A percentile compares a stretch with the other conserved stretches of the same genome.
Evolutionary conservation across 257 asterid genomes (phyloP).

Genomic region (Thymus quinquecostatus): DNA sequence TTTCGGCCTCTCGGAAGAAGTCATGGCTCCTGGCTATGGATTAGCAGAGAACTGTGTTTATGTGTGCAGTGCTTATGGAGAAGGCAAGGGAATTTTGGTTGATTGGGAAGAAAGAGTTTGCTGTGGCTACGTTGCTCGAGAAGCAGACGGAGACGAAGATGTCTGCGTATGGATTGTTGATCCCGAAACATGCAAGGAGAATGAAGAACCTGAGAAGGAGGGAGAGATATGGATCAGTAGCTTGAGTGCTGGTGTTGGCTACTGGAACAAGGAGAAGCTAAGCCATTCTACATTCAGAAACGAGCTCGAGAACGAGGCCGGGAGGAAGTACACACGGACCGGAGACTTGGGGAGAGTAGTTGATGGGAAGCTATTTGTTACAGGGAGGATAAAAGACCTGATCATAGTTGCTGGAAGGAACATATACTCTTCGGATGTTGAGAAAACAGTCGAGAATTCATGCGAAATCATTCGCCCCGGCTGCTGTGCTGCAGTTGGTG

Average conservation of each 20-base stretch:
- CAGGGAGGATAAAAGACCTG: conserved; percentile 68
- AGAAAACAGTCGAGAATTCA: conserved; percentile 64
- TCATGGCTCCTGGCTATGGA: conserved; percentile 77
- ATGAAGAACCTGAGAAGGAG: conserved; percentile 45
- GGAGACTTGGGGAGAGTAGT: conserved; percentile 69
- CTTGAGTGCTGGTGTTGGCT: conserved; percentile 64
- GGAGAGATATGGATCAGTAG: conserved; percentile 80
- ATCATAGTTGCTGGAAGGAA: conserved; percentile 65
- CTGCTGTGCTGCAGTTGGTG: conserved; percentile 66
- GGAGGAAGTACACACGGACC: conserved; percentile 49
- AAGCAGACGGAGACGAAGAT: conserved; percentile 33
- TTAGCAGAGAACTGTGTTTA: conserved; percentile 76
- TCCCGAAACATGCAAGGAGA: conserved; percentile 50
- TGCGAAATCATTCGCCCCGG: conserved; percentile 67
- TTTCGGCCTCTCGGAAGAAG: conserved; percentile 59
- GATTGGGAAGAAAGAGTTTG: conserved; percentile 76
- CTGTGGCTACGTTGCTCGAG: conserved; percentile 49
- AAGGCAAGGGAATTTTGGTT: conserved; percentile 46
- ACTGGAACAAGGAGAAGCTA: conserved; percentile 59
- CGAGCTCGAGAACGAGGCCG: conserved; percentile 37
- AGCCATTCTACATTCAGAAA: conserved; percentile 51
- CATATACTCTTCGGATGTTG: conserved; percentile 63
- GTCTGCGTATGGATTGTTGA: conserved; percentile 57
- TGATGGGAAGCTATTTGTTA: conserved; percentile 56
- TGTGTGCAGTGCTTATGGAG: conserved; percentile 73